Evolutionary conservation across 75 land plant species (phyloP).

Genomic region (Sequoiadendron giganteum): DNA sequence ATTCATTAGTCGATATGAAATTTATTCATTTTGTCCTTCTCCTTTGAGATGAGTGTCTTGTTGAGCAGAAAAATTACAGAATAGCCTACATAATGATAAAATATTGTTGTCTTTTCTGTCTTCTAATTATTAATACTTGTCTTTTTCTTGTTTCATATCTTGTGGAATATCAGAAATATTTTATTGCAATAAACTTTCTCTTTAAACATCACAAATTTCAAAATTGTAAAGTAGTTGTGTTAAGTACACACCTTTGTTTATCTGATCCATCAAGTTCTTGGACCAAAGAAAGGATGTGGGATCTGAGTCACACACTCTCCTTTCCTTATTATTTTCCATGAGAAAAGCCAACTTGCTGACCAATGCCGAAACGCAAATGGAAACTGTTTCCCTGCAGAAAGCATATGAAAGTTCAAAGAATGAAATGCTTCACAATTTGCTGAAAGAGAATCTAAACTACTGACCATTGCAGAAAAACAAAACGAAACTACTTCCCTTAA

Average conservation of each 20-base stretch:
- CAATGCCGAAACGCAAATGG: constrained; percentile 34
- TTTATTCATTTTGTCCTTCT: not conserved
- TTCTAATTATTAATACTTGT: not conserved
- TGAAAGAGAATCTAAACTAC: not conserved
- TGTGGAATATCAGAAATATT: not conserved
- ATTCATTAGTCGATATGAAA: not conserved
- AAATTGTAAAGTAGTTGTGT: not conserved
- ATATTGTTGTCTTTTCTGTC: not conserved
- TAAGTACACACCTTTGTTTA: constrained; percentile 24
- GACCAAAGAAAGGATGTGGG: constrained; percentile 6
- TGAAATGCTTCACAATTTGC: not conserved
- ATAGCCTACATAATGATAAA: not conserved
- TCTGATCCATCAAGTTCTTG: constrained; percentile 15
- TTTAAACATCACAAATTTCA: not conserved
- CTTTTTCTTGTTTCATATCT: not conserved
- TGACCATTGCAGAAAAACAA: constrained; percentile 27
- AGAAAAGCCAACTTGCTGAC: constrained; percentile 13
- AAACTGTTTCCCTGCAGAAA: constrained; percentile 43
- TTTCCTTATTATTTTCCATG: not conserved
- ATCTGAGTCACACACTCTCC: not conserved
- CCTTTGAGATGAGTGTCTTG: not conserved
- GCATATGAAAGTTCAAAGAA: not conserved
- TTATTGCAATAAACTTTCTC: not conserved
- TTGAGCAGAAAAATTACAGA: not conserved
- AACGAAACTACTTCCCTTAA: constrained; percentile 41